A percentile compares a stretch with the other conserved stretches of the same genome.
These are phyloP conservation scores for Tylopilus subfusipes DNA, from an alignment of 768 basidiomycete species.

Conservation along the genomic window DNA sequence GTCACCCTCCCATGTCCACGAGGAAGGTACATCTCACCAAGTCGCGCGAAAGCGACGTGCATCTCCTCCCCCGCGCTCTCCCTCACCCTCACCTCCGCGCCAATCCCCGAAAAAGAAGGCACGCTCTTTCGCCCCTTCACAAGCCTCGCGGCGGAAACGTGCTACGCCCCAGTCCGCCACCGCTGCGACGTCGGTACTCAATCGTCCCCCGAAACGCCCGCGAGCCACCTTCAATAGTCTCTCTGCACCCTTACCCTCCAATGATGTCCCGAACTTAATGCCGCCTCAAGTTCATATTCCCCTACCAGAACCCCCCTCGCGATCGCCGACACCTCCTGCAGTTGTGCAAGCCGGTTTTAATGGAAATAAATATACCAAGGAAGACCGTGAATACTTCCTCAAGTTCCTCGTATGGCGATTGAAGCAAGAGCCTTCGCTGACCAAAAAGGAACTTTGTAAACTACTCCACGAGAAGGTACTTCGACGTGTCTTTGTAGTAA, in stretches of 20 bases:
- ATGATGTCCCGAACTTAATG: slow-evolving; percentile 46
- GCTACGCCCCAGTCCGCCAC: slow-evolving; percentile 17
- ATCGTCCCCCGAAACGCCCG: slow-evolving; percentile 30
- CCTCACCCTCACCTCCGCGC: slow-evolving; percentile 17
- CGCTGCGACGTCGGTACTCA: slow-evolving; percentile 17
- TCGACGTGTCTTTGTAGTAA: not conserved
- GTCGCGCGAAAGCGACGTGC: slow-evolving; percentile 37
- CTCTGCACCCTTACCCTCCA: slow-evolving; percentile 38
- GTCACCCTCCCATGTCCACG: slow-evolving; percentile 6
- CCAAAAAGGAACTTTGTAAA: slow-evolving; percentile 51
- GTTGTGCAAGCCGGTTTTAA: slow-evolving; percentile 41
- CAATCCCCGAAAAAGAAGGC: slow-evolving; percentile 24
- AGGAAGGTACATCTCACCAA: slow-evolving; percentile 18
- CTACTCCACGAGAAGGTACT: slow-evolving; percentile 52
- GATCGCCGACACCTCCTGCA: slow-evolving; percentile 67
- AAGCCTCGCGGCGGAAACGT: slow-evolving; percentile 26
- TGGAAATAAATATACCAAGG: slow-evolving; percentile 63
- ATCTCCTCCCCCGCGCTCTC: slow-evolving; percentile 12
- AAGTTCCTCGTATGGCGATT: slow-evolving; percentile 63
- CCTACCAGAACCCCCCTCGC: slow-evolving; percentile 60
- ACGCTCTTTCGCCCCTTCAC: slow-evolving; percentile 23
- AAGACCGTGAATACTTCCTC: slow-evolving; percentile 65
- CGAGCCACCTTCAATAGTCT: slow-evolving; percentile 57
- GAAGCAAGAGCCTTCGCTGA: slow-evolving; percentile 49
- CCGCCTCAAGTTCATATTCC: slow-evolving; percentile 59